Evolutionary conservation across 108 stramenopile genomes (phyloP).

Genomic region (Fragilaria radians): DNA sequence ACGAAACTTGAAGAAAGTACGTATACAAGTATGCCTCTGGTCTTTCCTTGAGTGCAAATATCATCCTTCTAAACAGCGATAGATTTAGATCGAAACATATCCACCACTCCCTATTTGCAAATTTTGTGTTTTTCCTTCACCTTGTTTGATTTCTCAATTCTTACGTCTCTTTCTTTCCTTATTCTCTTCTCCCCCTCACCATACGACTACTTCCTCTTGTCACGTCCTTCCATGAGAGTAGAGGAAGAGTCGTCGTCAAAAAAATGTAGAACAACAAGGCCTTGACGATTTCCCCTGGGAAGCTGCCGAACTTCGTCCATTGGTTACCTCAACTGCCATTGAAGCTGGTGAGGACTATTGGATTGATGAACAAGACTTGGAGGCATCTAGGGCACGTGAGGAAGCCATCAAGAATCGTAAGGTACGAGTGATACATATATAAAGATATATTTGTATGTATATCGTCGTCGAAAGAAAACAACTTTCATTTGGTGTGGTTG

Average conservation of each 20-base stretch:
- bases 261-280: background rate
- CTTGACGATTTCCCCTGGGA: conserved; percentile 27
- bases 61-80: background rate
- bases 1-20: conserved; percentile 49
- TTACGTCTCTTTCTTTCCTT: background rate
- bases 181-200: background rate
- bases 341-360: conserved; percentile 81
- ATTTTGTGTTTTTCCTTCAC: background rate
- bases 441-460: conserved; percentile 2
- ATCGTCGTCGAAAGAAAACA: background rate
- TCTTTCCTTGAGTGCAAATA: background rate
- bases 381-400: conserved; percentile 33
- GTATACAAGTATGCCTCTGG: background rate
- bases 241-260: conserved; percentile 17
- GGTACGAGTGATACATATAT: conserved; percentile 11
- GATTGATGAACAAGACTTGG: conserved; percentile 69
- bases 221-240: conserved; percentile 7
- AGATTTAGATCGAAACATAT: no score
- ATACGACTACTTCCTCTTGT: background rate
- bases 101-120: conserved; percentile 1
- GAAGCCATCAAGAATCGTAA: conserved; percentile 45
- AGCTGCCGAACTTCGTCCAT: conserved; percentile 51
- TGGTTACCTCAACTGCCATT: conserved; percentile 39
- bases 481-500: background rate
- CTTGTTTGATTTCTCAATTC: background rate